Conservation (phyloP, 305 asterid genomes). For the Lippia alba region DNA sequence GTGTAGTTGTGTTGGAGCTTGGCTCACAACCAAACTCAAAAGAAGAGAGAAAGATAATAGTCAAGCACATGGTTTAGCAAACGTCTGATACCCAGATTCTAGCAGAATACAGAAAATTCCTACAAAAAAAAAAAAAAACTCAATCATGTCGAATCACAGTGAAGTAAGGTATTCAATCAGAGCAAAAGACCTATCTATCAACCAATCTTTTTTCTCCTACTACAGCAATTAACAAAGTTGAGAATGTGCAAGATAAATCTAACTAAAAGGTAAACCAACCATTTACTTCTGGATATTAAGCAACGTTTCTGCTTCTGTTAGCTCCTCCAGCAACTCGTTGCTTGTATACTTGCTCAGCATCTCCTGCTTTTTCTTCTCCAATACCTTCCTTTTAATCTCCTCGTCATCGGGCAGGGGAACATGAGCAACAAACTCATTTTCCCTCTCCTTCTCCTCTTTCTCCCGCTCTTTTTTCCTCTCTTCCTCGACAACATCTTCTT, state of each 20-base stretch:
- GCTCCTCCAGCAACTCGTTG: slow-evolving; percentile 73
- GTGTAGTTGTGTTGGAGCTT: no score
- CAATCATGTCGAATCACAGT: not conserved
- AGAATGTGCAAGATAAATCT: slow-evolving; percentile 2
- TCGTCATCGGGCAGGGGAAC: slow-evolving; percentile 97
- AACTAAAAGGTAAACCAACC: slow-evolving; percentile 8
- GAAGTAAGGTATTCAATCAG: not conserved
- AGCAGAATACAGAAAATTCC: no score
- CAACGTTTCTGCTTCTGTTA: slow-evolving; percentile 74
- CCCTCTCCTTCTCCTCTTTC: slow-evolving; percentile 66
- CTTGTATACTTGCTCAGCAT: slow-evolving; percentile 83
- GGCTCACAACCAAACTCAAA: no score
- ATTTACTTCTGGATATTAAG: slow-evolving; percentile 73
- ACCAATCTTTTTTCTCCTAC: not conserved
- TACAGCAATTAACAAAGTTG: not conserved
- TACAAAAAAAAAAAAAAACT: no score
- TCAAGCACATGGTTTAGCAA: no score
- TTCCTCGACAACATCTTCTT: slow-evolving; percentile 92
- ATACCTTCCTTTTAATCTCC: slow-evolving; percentile 84
- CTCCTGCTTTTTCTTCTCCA: slow-evolving; percentile 90
- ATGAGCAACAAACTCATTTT: slow-evolving; percentile 82
- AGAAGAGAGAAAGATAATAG: no score
- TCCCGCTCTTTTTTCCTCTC: slow-evolving; percentile 65
- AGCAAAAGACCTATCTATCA: not conserved
- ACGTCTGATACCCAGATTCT: no score